These are phyloP conservation scores for Hypericum perforatum DNA, from an alignment of 345 rosid species.

Conservation along the genomic window DNA sequence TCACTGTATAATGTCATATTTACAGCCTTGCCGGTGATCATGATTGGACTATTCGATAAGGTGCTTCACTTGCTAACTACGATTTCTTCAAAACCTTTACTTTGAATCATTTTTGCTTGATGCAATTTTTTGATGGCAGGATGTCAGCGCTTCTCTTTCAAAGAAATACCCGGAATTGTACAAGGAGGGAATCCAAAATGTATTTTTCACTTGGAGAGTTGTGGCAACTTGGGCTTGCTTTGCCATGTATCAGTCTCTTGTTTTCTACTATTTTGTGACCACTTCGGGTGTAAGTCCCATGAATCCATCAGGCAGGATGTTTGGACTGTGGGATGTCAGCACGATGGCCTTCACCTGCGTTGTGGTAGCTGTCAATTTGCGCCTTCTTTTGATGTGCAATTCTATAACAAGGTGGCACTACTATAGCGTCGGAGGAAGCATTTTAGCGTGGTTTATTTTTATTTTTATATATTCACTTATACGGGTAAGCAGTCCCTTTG, in stretches of 20 bases:
- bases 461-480: conserved; percentile 63
- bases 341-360: conserved; percentile 93
- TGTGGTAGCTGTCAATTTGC: conserved; percentile 82
- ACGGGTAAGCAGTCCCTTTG: conserved; percentile 14
- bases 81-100: too few relatives aligned
- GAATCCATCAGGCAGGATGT: conserved; percentile 67
- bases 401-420: conserved; percentile 89
- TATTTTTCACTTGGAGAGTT: conserved; percentile 85
- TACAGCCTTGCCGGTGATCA: conserved; percentile 85
- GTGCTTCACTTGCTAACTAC: conserved; percentile 24
- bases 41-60: conserved; percentile 95
- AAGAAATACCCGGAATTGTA: conserved; percentile 93
- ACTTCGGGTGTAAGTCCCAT: conserved; percentile 46
- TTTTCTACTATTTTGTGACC: conserved; percentile 61
- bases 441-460: conserved; percentile 78
- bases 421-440: conserved; percentile 84
- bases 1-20: conserved; percentile 85
- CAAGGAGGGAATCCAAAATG: conserved; percentile 79
- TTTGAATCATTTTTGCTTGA: conserved; percentile 1
- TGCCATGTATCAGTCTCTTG: conserved; percentile 81
- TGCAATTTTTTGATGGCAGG: conserved; percentile 34
- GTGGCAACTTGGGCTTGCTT: conserved; percentile 82
- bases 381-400: conserved; percentile 91
- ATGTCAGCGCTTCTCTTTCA: conserved; percentile 89
- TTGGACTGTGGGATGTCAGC: conserved; percentile 98